Conservation (phyloP, 2,329 filamentous ascomycete genomes). For the Juglanconis oblonga region DNA sequence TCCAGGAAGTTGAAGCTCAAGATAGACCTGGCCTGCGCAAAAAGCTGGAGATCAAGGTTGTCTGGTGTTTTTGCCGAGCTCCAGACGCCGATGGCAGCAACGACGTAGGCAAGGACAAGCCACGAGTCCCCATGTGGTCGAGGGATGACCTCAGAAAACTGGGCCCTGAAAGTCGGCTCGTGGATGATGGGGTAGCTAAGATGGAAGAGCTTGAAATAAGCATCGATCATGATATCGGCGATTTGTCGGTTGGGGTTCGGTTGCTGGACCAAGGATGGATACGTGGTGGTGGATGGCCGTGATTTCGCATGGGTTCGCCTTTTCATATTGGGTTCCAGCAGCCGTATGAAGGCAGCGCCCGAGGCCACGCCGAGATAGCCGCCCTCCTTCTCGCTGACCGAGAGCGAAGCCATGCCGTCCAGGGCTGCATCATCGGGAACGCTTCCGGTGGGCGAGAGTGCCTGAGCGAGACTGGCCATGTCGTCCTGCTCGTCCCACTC, state of each 20-base stretch:
- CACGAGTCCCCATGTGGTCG: constrained; percentile 19
- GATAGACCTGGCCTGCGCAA: constrained; percentile 39
- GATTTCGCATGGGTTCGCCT: constrained; percentile 22
- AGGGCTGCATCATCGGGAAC: constrained; percentile 28
- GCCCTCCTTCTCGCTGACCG: constrained; percentile 33
- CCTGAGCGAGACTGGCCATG: constrained; percentile 21
- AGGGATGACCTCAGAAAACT: constrained; percentile 20
- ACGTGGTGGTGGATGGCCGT: constrained; percentile 14
- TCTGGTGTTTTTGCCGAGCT: constrained; percentile 16
- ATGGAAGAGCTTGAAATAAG: constrained; percentile 43
- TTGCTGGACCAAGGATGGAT: constrained; percentile 23
- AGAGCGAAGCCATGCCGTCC: constrained; percentile 38
- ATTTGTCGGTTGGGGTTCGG: constrained; percentile 30
- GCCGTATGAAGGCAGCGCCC: constrained; percentile 40
- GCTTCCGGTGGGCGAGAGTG: constrained; percentile 23
- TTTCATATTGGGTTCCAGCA: constrained; percentile 30
- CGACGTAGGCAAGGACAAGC: constrained; percentile 19
- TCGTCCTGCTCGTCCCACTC: constrained; percentile 35
- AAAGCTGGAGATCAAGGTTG: constrained; percentile 46
- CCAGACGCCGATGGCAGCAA: constrained; percentile 19
- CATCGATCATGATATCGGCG: constrained; percentile 30
- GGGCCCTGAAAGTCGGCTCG: constrained; percentile 37
- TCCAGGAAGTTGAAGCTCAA: constrained; percentile 19
- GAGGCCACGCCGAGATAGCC: constrained; percentile 46
- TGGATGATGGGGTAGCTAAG: constrained; percentile 43